A percentile compares a stretch with the other conserved stretches of the same genome.
Evolutionary conservation across 768 basidiomycete genomes (phyloP).

Genomic region (Pulveroboletus sp.): DNA sequence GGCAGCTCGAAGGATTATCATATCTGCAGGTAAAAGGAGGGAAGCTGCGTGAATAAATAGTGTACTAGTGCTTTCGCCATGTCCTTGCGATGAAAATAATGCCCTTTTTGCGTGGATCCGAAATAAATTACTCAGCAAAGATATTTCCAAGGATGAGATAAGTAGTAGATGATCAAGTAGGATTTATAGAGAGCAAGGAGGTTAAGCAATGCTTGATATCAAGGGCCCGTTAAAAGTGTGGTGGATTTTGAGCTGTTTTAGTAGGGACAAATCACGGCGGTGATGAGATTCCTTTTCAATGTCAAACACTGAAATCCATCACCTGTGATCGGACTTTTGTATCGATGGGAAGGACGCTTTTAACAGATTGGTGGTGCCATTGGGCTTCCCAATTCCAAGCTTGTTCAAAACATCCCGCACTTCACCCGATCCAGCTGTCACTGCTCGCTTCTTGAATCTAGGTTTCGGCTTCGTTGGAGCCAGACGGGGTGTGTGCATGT

Average conservation of each 20-base stretch:
- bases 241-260: slow-evolving; percentile 16
- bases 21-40: slow-evolving; percentile 37
- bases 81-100: slow-evolving; percentile 9
- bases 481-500: slow-evolving; percentile 38
- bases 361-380: slow-evolving; percentile 55
- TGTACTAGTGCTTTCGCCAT: slow-evolving; percentile 9
- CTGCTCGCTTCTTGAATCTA: slow-evolving; percentile 50
- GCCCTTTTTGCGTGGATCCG: slow-evolving; percentile 16
- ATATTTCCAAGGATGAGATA: slow-evolving; percentile 10
- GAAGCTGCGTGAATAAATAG: slow-evolving; percentile 19
- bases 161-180: neutral
- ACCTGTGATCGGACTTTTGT: slow-evolving; percentile 46
- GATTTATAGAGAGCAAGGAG: slow-evolving; percentile 1
- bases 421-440: slow-evolving; percentile 58
- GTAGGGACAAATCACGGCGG: neutral
- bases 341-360: slow-evolving; percentile 69
- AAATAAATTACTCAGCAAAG: slow-evolving; percentile 21
- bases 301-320: slow-evolving; percentile 10
- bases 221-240: slow-evolving; percentile 13
- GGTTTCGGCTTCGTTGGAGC: slow-evolving; percentile 54
- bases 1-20: slow-evolving; percentile 62
- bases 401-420: slow-evolving; percentile 80
- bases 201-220: slow-evolving; percentile 7
- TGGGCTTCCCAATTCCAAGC: slow-evolving; percentile 76
- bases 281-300: slow-evolving; percentile 2